A percentile compares a stretch with the other conserved stretches of the same genome.
Conservation (phyloP, 148 eudicot genomes). For the Rhododendron molle region DNA sequence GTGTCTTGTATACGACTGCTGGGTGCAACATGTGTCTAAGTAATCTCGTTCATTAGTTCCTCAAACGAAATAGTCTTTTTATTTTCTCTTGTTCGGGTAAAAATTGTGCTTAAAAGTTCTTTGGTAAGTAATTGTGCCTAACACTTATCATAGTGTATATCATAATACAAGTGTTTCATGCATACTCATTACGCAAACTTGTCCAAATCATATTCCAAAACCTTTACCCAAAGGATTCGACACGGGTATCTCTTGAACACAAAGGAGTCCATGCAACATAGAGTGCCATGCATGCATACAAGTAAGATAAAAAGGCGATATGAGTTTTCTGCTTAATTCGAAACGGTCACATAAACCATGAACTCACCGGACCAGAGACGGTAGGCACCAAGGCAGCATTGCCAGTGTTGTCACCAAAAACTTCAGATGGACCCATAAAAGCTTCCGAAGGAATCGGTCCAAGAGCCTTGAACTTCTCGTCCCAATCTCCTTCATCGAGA, state of each 20-base stretch:
- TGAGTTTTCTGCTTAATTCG: background rate
- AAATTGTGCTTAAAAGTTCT: background rate
- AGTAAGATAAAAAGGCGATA: background rate
- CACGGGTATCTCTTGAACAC: background rate
- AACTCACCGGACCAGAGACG: slow-evolving; percentile 12
- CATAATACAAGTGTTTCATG: background rate
- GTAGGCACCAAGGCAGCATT: slow-evolving; percentile 1
- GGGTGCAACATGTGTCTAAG: background rate
- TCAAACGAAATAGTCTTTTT: background rate
- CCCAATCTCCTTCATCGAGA: slow-evolving; percentile 28
- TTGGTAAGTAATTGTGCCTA: background rate
- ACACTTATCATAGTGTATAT: background rate
- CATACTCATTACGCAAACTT: background rate
- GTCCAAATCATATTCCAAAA: background rate
- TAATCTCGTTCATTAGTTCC: background rate
- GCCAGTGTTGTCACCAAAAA: background rate
- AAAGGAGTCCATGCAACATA: background rate
- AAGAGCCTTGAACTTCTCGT: slow-evolving; percentile 14
- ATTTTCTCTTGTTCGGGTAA: background rate
- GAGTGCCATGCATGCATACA: background rate
- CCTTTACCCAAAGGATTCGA: background rate
- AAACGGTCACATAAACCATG: background rate
- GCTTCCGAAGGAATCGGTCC: slow-evolving; percentile 33
- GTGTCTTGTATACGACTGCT: background rate
- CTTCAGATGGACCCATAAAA: background rate